Evolutionary conservation across 2,329 filamentous ascomycete genomes (phyloP).

Genomic region (Aurifilum marmelostoma): DNA sequence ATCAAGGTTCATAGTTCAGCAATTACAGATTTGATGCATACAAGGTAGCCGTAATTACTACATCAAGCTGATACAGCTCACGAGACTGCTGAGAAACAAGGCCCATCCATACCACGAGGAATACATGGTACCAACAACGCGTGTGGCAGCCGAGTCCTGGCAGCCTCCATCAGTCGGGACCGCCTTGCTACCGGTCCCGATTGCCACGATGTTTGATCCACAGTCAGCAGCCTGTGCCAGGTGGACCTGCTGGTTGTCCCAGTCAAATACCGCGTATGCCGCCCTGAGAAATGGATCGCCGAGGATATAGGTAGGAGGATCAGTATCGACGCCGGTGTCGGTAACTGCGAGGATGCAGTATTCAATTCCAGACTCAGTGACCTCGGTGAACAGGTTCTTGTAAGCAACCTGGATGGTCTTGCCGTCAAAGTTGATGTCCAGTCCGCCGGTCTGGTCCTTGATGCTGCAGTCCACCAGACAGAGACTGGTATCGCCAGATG

Average conservation of each 20-base stretch:
- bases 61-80: background rate
- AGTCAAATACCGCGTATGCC: slow-evolving; percentile 23
- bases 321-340: background rate
- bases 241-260: slow-evolving; percentile 23
- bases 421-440: slow-evolving; percentile 25
- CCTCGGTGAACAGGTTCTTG: slow-evolving; percentile 24
- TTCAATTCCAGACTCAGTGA: background rate
- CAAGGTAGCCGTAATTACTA: background rate
- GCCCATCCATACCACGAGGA: background rate
- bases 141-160: slow-evolving; percentile 14
- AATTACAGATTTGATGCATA: background rate
- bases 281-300: slow-evolving; percentile 13
- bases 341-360: slow-evolving; percentile 7
- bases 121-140: background rate
- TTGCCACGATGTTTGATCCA: slow-evolving; percentile 14
- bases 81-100: background rate
- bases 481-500: background rate
- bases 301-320: slow-evolving; percentile 13
- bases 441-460: slow-evolving; percentile 21
- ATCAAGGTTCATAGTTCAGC: background rate
- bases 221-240: slow-evolving; percentile 21
- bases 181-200: background rate
- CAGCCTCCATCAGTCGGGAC: slow-evolving; percentile 17
- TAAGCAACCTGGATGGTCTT: slow-evolving; percentile 27
- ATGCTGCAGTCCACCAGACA: slow-evolving; percentile 26